A percentile compares a stretch with the other conserved stretches of the same genome.
These are phyloP conservation scores for Ramaria rubella DNA, from an alignment of 768 basidiomycete genomes.

Conservation along the genomic window DNA sequence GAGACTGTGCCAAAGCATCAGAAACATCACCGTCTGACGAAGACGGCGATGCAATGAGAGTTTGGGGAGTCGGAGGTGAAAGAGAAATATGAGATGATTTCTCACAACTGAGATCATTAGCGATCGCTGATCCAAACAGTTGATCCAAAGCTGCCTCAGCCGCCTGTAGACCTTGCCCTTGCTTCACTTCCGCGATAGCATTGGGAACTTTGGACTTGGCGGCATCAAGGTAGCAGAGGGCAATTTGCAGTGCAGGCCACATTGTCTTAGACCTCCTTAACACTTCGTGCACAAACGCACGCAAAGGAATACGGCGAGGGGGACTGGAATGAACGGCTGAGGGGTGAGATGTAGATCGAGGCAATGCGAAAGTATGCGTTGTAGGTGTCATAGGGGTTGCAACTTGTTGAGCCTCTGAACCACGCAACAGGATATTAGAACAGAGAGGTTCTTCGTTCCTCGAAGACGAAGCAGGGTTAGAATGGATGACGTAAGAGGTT, in stretches of 20 bases:
- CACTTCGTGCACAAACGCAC: conserved; percentile 77
- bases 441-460: conserved; percentile 27
- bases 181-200: conserved; percentile 45
- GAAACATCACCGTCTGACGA: background rate
- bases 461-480: conserved; percentile 20
- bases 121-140: conserved; percentile 4
- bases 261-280: conserved; percentile 81
- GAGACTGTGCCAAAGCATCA: background rate
- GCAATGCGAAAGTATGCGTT: conserved; percentile 26
- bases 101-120: background rate
- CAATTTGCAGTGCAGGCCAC: conserved; percentile 77
- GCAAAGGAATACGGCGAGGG: conserved; percentile 16
- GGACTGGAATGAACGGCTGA: conserved; percentile 23
- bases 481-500: conserved; percentile 55
- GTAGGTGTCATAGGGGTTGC: conserved; percentile 50
- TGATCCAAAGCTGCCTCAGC: conserved; percentile 8
- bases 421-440: conserved; percentile 25
- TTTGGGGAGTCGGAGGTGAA: background rate
- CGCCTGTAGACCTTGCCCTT: conserved; percentile 21
- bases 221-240: conserved; percentile 81
- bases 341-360: conserved; percentile 26
- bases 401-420: conserved; percentile 22
- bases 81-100: too few relatives aligned
- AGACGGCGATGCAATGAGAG: background rate
- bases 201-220: conserved; percentile 67